Percentiles rank a stretch among this genome's conserved stretches.
phyloP scores from a whole-genome alignment of 352 stramenopile genomes.

The Thalassiosira allenii region DNA sequence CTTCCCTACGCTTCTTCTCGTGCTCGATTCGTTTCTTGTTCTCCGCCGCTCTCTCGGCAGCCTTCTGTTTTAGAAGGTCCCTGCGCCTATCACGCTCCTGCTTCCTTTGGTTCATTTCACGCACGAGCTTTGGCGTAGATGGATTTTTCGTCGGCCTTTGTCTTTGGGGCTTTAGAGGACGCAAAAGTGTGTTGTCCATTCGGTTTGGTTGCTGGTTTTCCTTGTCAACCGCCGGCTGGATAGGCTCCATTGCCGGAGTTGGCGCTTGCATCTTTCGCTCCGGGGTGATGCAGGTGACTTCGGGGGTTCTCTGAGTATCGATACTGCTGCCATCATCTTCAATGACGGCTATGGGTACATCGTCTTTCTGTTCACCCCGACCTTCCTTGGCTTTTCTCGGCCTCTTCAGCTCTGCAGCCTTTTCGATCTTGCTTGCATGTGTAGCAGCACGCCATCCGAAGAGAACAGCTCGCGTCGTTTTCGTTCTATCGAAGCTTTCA shows the following conservation, averaged over 20 bases:
- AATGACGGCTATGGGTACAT: neutral
- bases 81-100: constrained; percentile 26
- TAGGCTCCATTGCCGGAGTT: neutral
- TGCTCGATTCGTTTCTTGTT: constrained; percentile 22
- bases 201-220: constrained; percentile 22
- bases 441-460: neutral
- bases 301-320: neutral
- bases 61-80: neutral
- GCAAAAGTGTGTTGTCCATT: neutral
- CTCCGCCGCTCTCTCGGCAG: constrained; percentile 1
- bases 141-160: neutral
- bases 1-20: constrained; percentile 6
- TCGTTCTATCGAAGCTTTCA: neutral
- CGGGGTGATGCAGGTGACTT: neutral
- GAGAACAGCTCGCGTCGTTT: neutral
- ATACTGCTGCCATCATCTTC: neutral
- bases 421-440: neutral
- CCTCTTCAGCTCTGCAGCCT: neutral
- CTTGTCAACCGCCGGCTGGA: neutral
- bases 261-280: neutral
- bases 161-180: neutral
- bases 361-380: neutral
- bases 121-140: constrained; percentile 26
- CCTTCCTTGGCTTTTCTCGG: neutral
- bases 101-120: constrained; percentile 21